Percentiles rank a stretch among this genome's conserved stretches.
Evolutionary conservation across 768 basidiomycete genomes (phyloP).

Genomic region (Rhizopogon vinicolor): DNA sequence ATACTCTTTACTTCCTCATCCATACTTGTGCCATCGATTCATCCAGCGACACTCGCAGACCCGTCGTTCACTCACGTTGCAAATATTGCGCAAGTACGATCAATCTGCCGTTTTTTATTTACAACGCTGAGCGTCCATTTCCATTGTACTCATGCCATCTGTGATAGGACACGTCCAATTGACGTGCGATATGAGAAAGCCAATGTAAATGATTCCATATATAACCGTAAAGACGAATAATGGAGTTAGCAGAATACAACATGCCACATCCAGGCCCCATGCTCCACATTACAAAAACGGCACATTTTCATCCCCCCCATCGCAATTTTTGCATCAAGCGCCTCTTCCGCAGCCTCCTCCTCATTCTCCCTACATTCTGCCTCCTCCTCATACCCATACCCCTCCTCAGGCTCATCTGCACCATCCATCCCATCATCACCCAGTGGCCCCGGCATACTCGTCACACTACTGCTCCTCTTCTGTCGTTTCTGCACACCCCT

Average conservation of each 20-base stretch:
- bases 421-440: slow-evolving; percentile 54
- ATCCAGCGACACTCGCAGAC: no score
- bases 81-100: no score
- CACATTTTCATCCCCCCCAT: slow-evolving; percentile 81
- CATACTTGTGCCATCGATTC: no score
- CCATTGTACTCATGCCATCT: no score
- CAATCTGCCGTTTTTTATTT: no score
- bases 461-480: slow-evolving; percentile 57
- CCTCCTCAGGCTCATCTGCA: slow-evolving; percentile 24
- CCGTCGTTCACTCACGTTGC: no score
- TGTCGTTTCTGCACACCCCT: slow-evolving; percentile 37
- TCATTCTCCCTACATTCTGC: no score
- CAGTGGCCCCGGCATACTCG: slow-evolving; percentile 85
- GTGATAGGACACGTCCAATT: neutral
- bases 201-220: neutral
- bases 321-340: slow-evolving; percentile 74
- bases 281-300: slow-evolving; percentile 47
- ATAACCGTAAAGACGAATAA: neutral
- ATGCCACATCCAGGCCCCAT: neutral
- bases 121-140: slow-evolving; percentile 44
- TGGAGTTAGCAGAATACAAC: neutral
- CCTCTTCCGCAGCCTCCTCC: slow-evolving; percentile 64
- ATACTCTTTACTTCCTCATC: no score
- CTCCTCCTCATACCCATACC: slow-evolving; percentile 43
- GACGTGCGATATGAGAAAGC: neutral